These are phyloP conservation scores for Aspergillus cristatus DNA, from an alignment of 495 filamentous ascomycete genomes.

Conservation along the genomic window DNA sequence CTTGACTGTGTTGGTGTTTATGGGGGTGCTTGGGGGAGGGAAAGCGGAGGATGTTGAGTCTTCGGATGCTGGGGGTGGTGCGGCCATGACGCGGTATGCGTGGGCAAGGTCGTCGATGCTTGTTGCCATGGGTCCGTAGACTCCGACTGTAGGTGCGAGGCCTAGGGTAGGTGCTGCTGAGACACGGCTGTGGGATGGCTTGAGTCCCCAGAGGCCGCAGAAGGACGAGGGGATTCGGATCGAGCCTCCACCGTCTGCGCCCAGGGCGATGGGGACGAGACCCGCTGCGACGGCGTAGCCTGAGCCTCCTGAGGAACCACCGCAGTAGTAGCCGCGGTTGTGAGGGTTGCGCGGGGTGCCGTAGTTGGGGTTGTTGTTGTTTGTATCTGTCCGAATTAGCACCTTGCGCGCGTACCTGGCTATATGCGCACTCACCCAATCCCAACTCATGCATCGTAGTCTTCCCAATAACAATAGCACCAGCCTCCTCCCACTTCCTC, in stretches of 20 bases:
- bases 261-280: constrained; percentile 71
- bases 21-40: constrained; percentile 16
- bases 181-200: constrained; percentile 71
- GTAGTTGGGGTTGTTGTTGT: constrained; percentile 70
- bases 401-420: no score
- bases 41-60: constrained; percentile 43
- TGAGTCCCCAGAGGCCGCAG: constrained; percentile 84
- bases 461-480: constrained; percentile 78
- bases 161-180: constrained; percentile 51
- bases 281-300: constrained; percentile 71
- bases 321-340: constrained; percentile 71
- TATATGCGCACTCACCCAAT: constrained; percentile 37
- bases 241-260: constrained; percentile 80
- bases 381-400: constrained; percentile 47
- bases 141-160: constrained; percentile 53
- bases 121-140: constrained; percentile 66
- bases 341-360: constrained; percentile 83
- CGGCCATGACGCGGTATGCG: constrained; percentile 67
- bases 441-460: constrained; percentile 90
- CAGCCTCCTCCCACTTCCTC: constrained; percentile 63
- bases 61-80: constrained; percentile 49
- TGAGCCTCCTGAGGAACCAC: constrained; percentile 79
- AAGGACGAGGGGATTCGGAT: constrained; percentile 74
- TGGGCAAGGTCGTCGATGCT: constrained; percentile 76
- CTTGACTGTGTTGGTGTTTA: constrained; percentile 7